Conservation (phyloP, 202 grass and related monocot genomes). For the Schoenoplectus tabernaemontani region DNA sequence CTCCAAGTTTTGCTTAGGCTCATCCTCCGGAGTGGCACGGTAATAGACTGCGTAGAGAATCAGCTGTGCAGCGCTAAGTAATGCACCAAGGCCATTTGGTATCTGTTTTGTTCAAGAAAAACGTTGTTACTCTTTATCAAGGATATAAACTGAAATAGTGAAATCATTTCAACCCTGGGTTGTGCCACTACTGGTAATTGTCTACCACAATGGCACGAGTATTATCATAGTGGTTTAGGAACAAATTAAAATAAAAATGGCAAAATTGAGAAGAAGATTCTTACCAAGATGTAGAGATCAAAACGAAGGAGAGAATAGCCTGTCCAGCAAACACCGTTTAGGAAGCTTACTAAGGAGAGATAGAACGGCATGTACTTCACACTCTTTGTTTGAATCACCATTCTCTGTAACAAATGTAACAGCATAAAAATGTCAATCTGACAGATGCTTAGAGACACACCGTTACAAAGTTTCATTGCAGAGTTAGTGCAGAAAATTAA, state of each 20-base stretch:
- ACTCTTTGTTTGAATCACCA: conserved; percentile 50
- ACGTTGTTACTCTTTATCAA: not conserved
- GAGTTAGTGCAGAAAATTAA: no score
- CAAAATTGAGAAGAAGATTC: not conserved
- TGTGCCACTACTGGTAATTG: not conserved
- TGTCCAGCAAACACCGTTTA: conserved; percentile 55
- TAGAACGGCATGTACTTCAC: conserved; percentile 62
- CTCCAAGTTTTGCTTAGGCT: no score
- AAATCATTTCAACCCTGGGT: no score
- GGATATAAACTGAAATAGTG: no score
- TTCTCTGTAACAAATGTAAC: conserved; percentile 25
- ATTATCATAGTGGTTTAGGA: not conserved
- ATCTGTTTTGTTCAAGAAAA: not conserved
- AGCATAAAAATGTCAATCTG: not conserved
- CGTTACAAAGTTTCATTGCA: no score
- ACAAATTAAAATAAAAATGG: no score
- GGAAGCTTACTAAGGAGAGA: conserved; percentile 34
- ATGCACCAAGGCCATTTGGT: not conserved
- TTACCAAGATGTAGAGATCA: conserved; percentile 41
- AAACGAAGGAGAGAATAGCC: conserved; percentile 43
- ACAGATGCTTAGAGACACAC: no score
- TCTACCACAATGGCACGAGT: not conserved
- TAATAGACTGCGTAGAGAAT: not conserved
- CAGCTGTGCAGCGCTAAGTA: not conserved
- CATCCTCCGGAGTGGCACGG: not conserved